Evolutionary conservation across 2,329 filamentous ascomycete species (phyloP).

Genomic region (Aspergillus sergii): DNA sequence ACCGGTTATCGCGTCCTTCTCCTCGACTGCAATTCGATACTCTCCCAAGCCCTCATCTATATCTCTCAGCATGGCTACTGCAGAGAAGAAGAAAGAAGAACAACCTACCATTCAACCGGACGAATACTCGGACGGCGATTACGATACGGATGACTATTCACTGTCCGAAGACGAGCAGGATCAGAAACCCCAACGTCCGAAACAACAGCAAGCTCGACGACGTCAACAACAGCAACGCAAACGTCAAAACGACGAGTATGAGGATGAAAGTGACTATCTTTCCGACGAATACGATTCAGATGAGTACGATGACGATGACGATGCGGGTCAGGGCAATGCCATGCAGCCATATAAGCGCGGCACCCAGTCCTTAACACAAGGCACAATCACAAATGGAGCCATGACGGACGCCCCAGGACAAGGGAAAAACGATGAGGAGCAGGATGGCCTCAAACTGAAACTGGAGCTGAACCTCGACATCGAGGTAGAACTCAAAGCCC

Average conservation of each 20-base stretch:
- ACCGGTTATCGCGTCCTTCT: not conserved
- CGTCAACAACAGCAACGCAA: conserved; percentile 24
- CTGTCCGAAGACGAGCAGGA: conserved; percentile 28
- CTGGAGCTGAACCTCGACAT: conserved; percentile 65
- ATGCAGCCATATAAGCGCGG: conserved; percentile 30
- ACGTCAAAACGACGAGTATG: conserved; percentile 32
- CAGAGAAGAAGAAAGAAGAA: conserved; percentile 32
- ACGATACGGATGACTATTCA: conserved; percentile 34
- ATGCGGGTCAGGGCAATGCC: conserved; percentile 30
- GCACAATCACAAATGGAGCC: conserved; percentile 22
- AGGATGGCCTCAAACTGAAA: conserved; percentile 56
- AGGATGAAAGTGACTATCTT: conserved; percentile 34
- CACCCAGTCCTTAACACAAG: conserved; percentile 18
- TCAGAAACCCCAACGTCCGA: conserved; percentile 15
- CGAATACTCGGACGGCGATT: conserved; percentile 26
- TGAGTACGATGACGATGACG: conserved; percentile 35
- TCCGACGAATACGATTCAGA: conserved; percentile 33
- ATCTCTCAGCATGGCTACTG: conserved; percentile 29
- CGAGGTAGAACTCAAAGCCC: conserved; percentile 66
- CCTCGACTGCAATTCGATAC: not conserved
- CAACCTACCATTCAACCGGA: conserved; percentile 29
- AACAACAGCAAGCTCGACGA: conserved; percentile 20
- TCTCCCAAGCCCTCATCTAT: not conserved
- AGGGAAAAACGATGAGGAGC: conserved; percentile 31
- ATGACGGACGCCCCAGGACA: conserved; percentile 27